Evolutionary conservation across 1,139 yeast species (phyloP), one percentile per base, ranked within the genome.

Genomic region (Yamadazyma spencermartinsiae): DNA sequence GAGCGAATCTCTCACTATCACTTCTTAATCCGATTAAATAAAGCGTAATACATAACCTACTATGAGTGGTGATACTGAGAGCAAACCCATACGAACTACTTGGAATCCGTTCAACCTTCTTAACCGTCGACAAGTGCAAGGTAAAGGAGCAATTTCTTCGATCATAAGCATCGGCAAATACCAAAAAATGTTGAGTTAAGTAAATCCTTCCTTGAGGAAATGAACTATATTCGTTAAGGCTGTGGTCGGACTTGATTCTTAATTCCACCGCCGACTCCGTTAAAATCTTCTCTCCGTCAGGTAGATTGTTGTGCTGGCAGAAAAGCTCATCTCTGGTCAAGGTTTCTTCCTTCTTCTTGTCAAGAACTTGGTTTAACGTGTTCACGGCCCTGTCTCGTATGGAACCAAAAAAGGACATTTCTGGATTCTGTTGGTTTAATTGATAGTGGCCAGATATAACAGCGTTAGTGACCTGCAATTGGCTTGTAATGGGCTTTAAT

Each of bases 71-170:
- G 15, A 90, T 63, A n/a, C 80, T 66, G 17, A 92, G 68, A 1
- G 95, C 89, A 63, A 88, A 86, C n/a, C 86, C 82, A 55, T 82
- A 85, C 1, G 86, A 75, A 40, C 79, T 74, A 2, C 88, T 75
- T 2, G 94, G 92, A 19, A 88, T 71, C 39, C 98, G 71, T 58
- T 92, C 97, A 18, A 92, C 95, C 46, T 89, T 82, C 54, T 86
- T 82, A 26, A 94, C 67, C 1, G 96, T 79, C 7, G 92, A 80
- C 34, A 92, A 64, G 46, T 94, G 95, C 34, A 92, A 54, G 2
- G 75, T 74, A 54, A 90, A 79, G 8, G 80, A 74, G 54, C 94
- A 86, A 40, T 81, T 77, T 41, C 81, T 73, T 33, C 73, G 69
- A 54, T 88, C 95, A 47, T 79, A 80, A 4, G 79, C 75, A 52